phyloP scores from a whole-genome alignment of 176 grass and related monocot genomes.

The Carex pumila region DNA sequence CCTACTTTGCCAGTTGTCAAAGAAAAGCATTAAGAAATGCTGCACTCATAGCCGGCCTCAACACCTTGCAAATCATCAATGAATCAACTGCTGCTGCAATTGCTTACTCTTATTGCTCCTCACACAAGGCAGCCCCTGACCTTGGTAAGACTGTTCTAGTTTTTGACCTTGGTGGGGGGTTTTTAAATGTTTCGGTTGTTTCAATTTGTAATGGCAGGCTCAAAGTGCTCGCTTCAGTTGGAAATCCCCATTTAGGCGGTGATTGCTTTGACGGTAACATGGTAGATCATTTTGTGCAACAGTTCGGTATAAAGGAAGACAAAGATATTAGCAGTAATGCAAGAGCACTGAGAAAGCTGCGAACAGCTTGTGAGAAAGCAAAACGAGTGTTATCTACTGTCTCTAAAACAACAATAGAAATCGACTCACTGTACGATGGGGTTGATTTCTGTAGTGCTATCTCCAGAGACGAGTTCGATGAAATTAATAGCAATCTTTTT shows the following conservation, averaged over 20 bases:
- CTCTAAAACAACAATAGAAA: constrained; percentile 19
- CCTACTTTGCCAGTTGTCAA: constrained; percentile 21
- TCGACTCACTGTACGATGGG: constrained; percentile 14
- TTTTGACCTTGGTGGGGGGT: constrained; percentile 21
- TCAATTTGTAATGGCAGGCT: constrained; percentile 1
- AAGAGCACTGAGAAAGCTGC: constrained; percentile 15
- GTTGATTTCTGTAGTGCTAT: constrained; percentile 20
- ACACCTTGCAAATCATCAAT: constrained; percentile 20
- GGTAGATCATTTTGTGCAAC: background rate
- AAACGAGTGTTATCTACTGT: constrained; percentile 24
- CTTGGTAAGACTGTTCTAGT: constrained; percentile 14
- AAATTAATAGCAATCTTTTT: constrained; percentile 21
- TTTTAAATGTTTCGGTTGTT: constrained; percentile 21
- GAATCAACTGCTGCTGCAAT: constrained; percentile 27
- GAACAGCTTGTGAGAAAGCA: constrained; percentile 24
- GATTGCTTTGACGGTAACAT: constrained; percentile 2
- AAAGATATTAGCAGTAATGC: constrained; percentile 9
- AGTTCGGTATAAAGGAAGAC: constrained; percentile 12
- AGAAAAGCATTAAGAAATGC: constrained; percentile 18
- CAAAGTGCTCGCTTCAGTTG: constrained; percentile 10
- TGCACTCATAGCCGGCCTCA: constrained; percentile 17
- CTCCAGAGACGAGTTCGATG: constrained; percentile 21
- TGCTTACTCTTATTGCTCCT: constrained; percentile 25
- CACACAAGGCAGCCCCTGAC: constrained; percentile 4
- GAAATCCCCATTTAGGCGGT: constrained; percentile 1